phyloP scores from a whole-genome alignment of 2,329 filamentous ascomycete species.

The Diaporthe citriasiana region DNA sequence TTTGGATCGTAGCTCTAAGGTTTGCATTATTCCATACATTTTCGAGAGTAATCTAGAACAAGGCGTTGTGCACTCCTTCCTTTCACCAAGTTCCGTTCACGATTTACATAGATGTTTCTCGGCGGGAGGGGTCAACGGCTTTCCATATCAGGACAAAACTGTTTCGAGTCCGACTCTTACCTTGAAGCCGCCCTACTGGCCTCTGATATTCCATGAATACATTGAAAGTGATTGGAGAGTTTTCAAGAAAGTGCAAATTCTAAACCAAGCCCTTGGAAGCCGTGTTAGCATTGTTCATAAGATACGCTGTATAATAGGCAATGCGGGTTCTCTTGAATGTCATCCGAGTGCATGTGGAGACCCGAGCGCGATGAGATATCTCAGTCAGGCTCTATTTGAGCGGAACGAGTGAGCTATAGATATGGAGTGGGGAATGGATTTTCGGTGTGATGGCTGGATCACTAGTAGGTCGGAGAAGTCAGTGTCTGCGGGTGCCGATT shows the following conservation, averaged over 20 bases:
- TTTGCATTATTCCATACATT: too few species aligned
- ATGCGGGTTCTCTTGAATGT: background rate
- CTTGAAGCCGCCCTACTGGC: background rate
- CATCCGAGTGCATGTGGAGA: background rate
- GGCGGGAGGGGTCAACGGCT: too few species aligned
- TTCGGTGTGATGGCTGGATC: background rate
- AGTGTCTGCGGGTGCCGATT: background rate
- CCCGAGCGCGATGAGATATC: background rate
- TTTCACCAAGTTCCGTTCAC: too few species aligned
- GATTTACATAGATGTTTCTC: too few species aligned
- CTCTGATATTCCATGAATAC: background rate
- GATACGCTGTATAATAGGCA: background rate
- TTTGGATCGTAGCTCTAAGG: too few species aligned
- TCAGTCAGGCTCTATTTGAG: background rate
- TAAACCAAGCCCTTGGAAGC: background rate
- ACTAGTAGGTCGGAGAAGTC: background rate
- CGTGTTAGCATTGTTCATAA: background rate
- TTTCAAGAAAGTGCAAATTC: background rate
- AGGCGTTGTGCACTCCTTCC: too few species aligned
- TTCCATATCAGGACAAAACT: background rate
- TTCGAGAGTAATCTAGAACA: too few species aligned
- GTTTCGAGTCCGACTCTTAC: background rate
- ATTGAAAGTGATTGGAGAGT: background rate
- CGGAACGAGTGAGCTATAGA: background rate
- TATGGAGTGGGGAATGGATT: background rate